A percentile compares a stretch with the other conserved stretches of the same genome.
Evolutionary conservation across 805 yeast species (phyloP).

Genomic region (Brettanomyces nanus): DNA sequence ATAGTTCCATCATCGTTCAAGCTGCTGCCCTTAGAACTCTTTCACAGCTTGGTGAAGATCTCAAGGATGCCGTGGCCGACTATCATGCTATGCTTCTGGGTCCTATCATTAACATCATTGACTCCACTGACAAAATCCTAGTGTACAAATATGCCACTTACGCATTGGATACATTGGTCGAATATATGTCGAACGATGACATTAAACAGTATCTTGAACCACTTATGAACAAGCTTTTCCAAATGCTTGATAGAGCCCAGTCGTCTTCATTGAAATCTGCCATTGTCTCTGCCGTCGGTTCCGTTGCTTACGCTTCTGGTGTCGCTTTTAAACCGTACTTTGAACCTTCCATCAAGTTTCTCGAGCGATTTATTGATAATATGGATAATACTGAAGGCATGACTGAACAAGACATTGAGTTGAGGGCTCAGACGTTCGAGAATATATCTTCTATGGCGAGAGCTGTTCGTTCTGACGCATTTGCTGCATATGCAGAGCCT

Average conservation of each 20-base stretch:
- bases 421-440: conserved; percentile 88
- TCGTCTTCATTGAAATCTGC: conserved; percentile 70
- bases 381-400: conserved; percentile 62
- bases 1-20: conserved; percentile 64
- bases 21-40: conserved; percentile 82
- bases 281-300: conserved; percentile 91
- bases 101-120: conserved; percentile 77
- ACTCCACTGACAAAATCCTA: conserved; percentile 71
- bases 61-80: conserved; percentile 78
- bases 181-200: conserved; percentile 83
- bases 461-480: conserved; percentile 90
- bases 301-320: conserved; percentile 95
- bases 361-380: conserved; percentile 75
- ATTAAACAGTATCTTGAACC: conserved; percentile 75
- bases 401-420: conserved; percentile 83
- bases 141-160: conserved; percentile 86
- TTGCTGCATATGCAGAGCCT: conserved; percentile 79
- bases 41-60: conserved; percentile 68
- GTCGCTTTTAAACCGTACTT: conserved; percentile 81
- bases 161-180: conserved; percentile 87
- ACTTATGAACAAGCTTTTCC: conserved; percentile 81
- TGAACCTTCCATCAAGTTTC: conserved; percentile 65
- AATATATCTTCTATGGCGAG: conserved; percentile 90
- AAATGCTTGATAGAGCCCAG: conserved; percentile 69
- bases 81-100: conserved; percentile 81